Conservation (phyloP, 1,139 yeast species). For the Taphrina communis region DNA sequence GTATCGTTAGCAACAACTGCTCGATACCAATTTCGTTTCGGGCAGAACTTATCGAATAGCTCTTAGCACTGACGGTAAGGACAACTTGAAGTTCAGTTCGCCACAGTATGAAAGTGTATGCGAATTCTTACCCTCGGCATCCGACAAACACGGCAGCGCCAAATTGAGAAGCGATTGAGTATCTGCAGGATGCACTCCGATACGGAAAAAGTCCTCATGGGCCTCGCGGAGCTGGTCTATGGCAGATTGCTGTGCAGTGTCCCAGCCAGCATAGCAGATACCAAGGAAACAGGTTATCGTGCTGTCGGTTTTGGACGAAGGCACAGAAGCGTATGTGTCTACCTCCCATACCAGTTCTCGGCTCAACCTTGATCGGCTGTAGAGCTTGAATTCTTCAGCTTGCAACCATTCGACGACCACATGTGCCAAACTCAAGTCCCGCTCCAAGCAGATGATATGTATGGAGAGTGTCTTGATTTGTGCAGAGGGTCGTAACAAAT, state of each 20-base stretch:
- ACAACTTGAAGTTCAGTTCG: neutral
- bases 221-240: neutral
- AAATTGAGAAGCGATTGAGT: constrained; percentile 8
- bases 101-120: neutral
- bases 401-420: constrained; percentile 9
- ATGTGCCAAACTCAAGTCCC: neutral
- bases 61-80: constrained; percentile 1
- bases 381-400: constrained; percentile 3
- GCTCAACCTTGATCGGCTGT: constrained; percentile 1
- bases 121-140: neutral
- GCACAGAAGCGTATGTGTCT: neutral
- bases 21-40: constrained; percentile 19
- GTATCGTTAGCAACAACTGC: neutral
- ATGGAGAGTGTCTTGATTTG: neutral
- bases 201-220: neutral
- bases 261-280: constrained; percentile 11
- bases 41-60: neutral
- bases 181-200: constrained; percentile 14
- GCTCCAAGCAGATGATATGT: neutral
- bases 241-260: neutral
- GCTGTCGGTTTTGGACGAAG: neutral
- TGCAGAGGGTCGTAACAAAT: neutral
- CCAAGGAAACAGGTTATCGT: neutral
- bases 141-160: neutral
- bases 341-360: constrained; percentile 1